Percentiles rank a stretch among this genome's conserved stretches.
Conservation (phyloP, 805 yeast species). For the Starmerella vitae region DNA sequence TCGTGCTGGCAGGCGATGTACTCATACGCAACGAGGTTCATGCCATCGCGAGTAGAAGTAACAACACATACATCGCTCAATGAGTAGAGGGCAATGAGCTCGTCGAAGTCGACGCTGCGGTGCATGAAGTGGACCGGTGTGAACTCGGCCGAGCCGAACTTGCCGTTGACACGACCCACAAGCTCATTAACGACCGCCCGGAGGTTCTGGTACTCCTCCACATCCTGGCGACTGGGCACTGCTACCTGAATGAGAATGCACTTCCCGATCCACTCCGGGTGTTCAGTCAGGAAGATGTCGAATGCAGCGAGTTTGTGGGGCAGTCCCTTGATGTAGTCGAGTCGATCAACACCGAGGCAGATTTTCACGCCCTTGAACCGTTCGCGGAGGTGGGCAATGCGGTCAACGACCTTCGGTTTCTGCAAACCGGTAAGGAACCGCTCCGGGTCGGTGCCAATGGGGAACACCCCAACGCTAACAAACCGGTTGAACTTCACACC, state of each 20-base stretch:
- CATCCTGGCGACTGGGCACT: slow-evolving; percentile 95
- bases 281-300: slow-evolving; percentile 79
- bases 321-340: slow-evolving; percentile 95
- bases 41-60: slow-evolving; percentile 92
- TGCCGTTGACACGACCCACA: slow-evolving; percentile 92
- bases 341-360: slow-evolving; percentile 90
- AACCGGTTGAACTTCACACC: slow-evolving; percentile 72
- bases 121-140: slow-evolving; percentile 97
- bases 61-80: slow-evolving; percentile 84
- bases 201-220: slow-evolving; percentile 89
- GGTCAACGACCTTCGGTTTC: slow-evolving; percentile 43
- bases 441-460: slow-evolving; percentile 96
- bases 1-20: slow-evolving; percentile 90
- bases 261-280: slow-evolving; percentile 97
- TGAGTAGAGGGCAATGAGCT: slow-evolving; percentile 74
- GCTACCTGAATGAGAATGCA: slow-evolving; percentile 93
- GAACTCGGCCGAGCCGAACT: slow-evolving; percentile 91
- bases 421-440: slow-evolving; percentile 71
- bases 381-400: slow-evolving; percentile 50
- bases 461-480: slow-evolving; percentile 89
- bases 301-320: slow-evolving; percentile 95
- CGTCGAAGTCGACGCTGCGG: slow-evolving; percentile 79
- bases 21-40: slow-evolving; percentile 93
- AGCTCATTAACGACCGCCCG: slow-evolving; percentile 91
- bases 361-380: slow-evolving; percentile 67